Evolutionary conservation across 768 basidiomycete species (phyloP).

Genomic region (Termitomyces sp.): DNA sequence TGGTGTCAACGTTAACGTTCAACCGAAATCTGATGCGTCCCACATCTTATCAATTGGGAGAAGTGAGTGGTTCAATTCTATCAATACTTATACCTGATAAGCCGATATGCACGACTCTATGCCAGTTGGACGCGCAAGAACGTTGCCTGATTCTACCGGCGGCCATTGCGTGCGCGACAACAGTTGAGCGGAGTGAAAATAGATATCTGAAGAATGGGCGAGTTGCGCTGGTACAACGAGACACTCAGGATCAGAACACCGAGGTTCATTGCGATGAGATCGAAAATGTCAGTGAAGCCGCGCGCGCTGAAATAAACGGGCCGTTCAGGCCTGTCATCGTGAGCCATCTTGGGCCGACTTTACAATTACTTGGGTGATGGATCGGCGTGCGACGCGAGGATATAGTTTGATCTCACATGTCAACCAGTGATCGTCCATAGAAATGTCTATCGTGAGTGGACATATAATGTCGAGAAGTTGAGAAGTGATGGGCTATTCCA

Average conservation of each 20-base stretch:
- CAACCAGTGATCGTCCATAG: neutral
- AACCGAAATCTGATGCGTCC: neutral
- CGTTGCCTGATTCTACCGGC: neutral
- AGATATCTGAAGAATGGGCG: neutral
- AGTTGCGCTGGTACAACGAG: neutral
- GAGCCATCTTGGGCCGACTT: neutral
- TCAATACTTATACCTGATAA: too few species aligned
- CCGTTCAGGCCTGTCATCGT: constrained; percentile 1
- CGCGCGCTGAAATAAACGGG: neutral
- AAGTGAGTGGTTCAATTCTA: neutral
- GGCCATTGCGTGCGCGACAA: neutral
- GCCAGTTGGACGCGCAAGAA: neutral
- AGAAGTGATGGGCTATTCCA: constrained; percentile 1
- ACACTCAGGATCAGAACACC: neutral
- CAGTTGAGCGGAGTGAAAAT: neutral
- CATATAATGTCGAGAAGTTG: constrained; percentile 15
- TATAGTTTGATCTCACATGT: neutral
- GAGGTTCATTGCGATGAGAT: constrained; percentile 12
- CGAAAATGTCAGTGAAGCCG: constrained; percentile 10
- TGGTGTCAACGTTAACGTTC: neutral
- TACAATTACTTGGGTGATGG: neutral
- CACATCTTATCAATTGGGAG: neutral
- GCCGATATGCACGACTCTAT: neutral
- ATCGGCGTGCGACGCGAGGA: neutral
- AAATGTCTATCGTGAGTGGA: constrained; percentile 6